phyloP scores from a whole-genome alignment of 163 green algal genomes.

The Scenedesmus sp. region DNA sequence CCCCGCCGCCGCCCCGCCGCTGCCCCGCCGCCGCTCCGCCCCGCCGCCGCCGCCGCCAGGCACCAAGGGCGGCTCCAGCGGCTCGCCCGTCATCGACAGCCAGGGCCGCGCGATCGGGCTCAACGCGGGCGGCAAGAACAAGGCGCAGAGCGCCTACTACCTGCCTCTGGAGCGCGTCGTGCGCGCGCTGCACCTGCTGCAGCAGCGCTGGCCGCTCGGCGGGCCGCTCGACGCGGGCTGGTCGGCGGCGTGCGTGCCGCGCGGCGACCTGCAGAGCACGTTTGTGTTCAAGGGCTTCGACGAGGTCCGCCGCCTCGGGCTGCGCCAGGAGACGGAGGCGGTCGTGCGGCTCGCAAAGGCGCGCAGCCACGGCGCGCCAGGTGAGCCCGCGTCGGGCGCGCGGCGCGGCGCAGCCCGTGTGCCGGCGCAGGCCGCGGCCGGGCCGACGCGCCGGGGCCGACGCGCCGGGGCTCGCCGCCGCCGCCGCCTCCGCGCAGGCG shows the following conservation, averaged over 20 bases:
- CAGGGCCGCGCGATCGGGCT: slow-evolving; percentile 83
- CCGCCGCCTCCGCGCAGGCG: background rate
- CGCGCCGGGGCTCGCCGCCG: no score
- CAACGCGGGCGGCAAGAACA: slow-evolving; percentile 91
- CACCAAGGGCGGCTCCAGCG: slow-evolving; percentile 85
- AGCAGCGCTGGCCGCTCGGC: slow-evolving; percentile 53
- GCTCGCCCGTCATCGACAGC: slow-evolving; percentile 88
- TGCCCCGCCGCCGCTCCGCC: no score
- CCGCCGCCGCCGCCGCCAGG: slow-evolving; percentile 59
- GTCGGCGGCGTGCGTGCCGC: background rate
- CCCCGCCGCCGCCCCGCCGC: no score
- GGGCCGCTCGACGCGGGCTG: slow-evolving; percentile 27
- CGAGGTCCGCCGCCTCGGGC: slow-evolving; percentile 78
- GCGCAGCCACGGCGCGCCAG: slow-evolving; percentile 45
- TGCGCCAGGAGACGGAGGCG: slow-evolving; percentile 72
- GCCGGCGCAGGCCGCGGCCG: no score
- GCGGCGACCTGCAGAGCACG: slow-evolving; percentile 65
- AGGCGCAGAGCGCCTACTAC: slow-evolving; percentile 90
- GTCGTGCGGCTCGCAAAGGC: slow-evolving; percentile 53
- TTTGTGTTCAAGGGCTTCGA: slow-evolving; percentile 93
- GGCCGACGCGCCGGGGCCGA: no score
- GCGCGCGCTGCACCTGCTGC: slow-evolving; percentile 79
- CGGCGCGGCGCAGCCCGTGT: no score
- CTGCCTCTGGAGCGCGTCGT: slow-evolving; percentile 88
- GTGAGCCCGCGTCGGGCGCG: no score